phyloP scores from a whole-genome alignment of 257 asterid species.

The Solanum peruvianum region DNA sequence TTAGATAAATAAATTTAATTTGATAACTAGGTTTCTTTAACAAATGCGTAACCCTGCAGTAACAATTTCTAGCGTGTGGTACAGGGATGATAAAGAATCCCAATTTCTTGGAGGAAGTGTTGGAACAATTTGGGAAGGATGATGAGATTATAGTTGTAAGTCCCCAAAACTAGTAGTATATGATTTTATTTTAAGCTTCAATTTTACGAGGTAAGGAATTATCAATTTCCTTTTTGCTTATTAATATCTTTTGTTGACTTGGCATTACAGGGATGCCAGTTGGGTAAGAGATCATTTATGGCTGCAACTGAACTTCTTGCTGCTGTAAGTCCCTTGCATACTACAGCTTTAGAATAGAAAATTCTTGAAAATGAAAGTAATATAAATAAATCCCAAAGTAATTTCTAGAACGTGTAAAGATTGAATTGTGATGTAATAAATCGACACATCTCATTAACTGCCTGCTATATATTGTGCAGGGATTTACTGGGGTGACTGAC shows the following conservation, averaged over 20 bases:
- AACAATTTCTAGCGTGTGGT: background rate
- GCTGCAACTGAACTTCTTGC: conserved; percentile 63
- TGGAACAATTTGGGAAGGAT: conserved; percentile 35
- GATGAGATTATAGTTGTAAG: conserved; percentile 78
- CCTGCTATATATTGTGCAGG: conserved; percentile 16
- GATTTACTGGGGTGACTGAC: conserved; percentile 63
- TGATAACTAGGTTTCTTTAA: too few relatives aligned
- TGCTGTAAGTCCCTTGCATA: conserved; percentile 25
- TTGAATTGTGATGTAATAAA: background rate
- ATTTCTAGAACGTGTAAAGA: background rate
- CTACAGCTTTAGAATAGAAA: background rate
- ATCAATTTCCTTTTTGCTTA: background rate
- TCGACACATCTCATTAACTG: background rate
- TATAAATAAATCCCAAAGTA: background rate
- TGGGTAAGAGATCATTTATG: conserved; percentile 63
- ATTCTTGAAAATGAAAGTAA: background rate
- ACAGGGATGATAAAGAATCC: conserved; percentile 57
- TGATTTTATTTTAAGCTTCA: background rate
- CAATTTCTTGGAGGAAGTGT: conserved; percentile 38
- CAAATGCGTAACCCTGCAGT: too few relatives aligned
- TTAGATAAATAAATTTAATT: accelerated
- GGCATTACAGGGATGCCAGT: conserved; percentile 50
- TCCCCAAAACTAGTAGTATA: background rate
- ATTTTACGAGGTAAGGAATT: background rate
- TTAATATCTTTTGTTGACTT: background rate